Evolutionary conservation across 164 flowering plant genomes (phyloP), one percentile per base, ranked within the genome.

Genomic region (Chimonanthus praecox): DNA sequence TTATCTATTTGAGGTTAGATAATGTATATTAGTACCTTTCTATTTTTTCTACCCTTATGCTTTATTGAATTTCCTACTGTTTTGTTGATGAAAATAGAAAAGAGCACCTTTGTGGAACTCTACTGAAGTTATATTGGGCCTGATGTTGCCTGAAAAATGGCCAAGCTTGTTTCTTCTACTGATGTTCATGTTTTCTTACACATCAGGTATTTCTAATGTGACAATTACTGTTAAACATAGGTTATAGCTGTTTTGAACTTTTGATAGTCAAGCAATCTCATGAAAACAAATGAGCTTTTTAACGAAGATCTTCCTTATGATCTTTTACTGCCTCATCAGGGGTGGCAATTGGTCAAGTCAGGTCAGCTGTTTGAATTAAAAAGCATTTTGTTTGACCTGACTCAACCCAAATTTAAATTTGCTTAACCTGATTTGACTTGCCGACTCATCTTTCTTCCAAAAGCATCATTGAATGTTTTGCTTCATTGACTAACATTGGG

Each of bases 131-230:
- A 72, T 44, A 33, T 71, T 71, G 76, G 76, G 69, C 72, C 71
- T 11, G 73, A 87, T 83, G 86, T 77, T 78, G 80, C 79, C 49
- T 50, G 71, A 58, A 49, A 83, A 71, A 82, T 84, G 88, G 86
- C 73, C 75, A 75, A 82, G 71, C 67, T 66, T 54, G 72, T 16
- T 80, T 44, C 72, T 79, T 63, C 45, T 90, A 43, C 82, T 87
- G 15, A 4, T 80, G 62, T 71, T 75, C 79, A 69, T 83, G 64
- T 72, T 79, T 62, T 60, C 77, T 71, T 16, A 54, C 67, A 75
- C 75, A 60, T 78, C 78, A 74, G 91, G 91, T 88, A 82, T 68
- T 66, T 75, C 49, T 44, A 18, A 46, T 76, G 47, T 44, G 16
- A 45, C 64, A 33, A 48, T 10, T 54, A 21, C 3, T 71, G 66